A percentile compares a stretch with the other conserved stretches of the same genome.
phyloP scores from a whole-genome alignment of 768 basidiomycete species.

The Rhodotorula graminis region DNA sequence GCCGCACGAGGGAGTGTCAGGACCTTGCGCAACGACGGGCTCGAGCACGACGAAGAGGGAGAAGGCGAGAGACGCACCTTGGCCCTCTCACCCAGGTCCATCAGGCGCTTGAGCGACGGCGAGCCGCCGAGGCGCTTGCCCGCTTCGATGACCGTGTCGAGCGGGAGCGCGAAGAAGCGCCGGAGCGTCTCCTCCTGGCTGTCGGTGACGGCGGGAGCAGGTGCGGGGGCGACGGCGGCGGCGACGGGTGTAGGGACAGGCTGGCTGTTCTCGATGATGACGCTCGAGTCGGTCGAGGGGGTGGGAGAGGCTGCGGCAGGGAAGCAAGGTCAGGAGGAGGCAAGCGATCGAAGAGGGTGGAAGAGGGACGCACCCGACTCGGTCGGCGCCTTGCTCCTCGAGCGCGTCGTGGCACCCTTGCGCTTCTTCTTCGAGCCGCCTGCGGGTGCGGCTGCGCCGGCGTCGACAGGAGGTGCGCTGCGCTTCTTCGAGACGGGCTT shows the following conservation, averaged over 20 bases:
- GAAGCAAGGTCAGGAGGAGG: neutral
- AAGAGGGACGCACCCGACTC: neutral
- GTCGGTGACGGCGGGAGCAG: no score
- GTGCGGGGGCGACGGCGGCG: no score
- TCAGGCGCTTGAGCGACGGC: constrained; percentile 17
- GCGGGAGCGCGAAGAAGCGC: constrained; percentile 19
- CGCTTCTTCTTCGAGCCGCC: neutral
- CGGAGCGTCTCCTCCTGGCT: constrained; percentile 17
- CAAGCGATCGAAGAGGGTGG: neutral
- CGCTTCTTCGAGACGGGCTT: constrained; percentile 2
- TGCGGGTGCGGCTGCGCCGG: neutral
- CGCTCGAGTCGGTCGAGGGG: no score
- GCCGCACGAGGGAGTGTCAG: neutral
- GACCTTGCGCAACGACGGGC: no score
- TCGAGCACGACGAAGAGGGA: no score
- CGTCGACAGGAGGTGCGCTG: neutral
- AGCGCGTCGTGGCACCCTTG: constrained; percentile 3
- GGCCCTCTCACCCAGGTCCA: constrained; percentile 25
- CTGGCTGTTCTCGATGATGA: neutral
- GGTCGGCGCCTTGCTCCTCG: neutral
- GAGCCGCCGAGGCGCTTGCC: constrained; percentile 11
- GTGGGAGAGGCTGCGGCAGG: neutral
- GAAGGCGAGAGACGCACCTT: constrained; percentile 17
- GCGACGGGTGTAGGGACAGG: neutral
- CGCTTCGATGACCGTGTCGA: constrained; percentile 19